Conservation (phyloP, 1,284 basidiomycete genomes). For the Naganishia liquefaciens region DNA sequence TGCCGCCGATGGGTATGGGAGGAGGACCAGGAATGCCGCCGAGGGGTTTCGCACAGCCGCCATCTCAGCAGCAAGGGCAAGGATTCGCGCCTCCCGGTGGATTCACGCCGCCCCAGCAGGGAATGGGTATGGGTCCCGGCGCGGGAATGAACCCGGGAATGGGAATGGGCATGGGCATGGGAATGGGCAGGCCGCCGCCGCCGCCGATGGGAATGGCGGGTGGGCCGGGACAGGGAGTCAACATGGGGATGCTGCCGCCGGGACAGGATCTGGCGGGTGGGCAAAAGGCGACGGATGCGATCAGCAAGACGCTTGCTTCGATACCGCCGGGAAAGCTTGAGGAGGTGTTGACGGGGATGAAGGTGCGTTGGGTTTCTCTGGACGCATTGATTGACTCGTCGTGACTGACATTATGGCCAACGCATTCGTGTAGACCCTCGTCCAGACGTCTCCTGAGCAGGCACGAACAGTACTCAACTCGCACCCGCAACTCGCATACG, state of each 20-base stretch:
- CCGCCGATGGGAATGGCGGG: conserved; percentile 17
- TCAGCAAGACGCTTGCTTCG: conserved; percentile 80
- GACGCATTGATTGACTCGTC: no score
- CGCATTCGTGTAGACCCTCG: conserved; percentile 58
- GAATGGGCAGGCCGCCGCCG: conserved; percentile 8
- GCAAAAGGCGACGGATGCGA: conserved; percentile 76
- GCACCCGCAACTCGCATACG: conserved; percentile 93
- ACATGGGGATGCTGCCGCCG: conserved; percentile 63
- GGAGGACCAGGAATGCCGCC: conserved; percentile 38
- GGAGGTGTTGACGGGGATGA: conserved; percentile 97
- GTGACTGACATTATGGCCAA: background rate
- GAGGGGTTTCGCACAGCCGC: conserved; percentile 39
- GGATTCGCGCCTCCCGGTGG: conserved; percentile 52
- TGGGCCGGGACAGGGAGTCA: conserved; percentile 32
- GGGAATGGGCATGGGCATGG: conserved; percentile 1
- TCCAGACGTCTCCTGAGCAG: conserved; percentile 86
- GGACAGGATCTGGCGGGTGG: conserved; percentile 78
- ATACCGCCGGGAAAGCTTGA: conserved; percentile 83
- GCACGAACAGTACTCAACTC: conserved; percentile 74
- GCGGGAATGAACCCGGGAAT: conserved; percentile 25
- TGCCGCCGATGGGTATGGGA: conserved; percentile 54
- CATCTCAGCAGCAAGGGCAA: conserved; percentile 37
- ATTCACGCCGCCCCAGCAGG: conserved; percentile 23
- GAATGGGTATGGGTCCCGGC: conserved; percentile 25
- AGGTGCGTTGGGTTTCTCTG: no score